Percentiles rank a stretch among this genome's conserved stretches.
phyloP scores from a whole-genome alignment of 768 basidiomycete genomes.

The Rhizopogon rudus region DNA sequence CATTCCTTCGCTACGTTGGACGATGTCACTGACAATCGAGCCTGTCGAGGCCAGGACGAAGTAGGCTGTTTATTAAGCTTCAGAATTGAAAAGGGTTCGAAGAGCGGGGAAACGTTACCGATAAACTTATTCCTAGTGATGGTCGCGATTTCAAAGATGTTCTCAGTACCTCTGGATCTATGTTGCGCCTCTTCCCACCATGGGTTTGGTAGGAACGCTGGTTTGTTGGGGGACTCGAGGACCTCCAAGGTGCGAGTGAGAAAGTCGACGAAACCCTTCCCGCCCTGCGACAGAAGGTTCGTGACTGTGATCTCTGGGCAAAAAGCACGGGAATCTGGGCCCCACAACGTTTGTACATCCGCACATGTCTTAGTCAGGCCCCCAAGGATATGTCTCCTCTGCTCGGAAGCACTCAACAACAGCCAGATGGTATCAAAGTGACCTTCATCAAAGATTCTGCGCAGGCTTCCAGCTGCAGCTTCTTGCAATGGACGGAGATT shows the following conservation, averaged over 20 bases:
- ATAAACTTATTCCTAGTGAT: constrained; percentile 15
- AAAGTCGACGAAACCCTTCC: constrained; percentile 5
- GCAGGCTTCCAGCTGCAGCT: not conserved
- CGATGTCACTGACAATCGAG: constrained; percentile 2
- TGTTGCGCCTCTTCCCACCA: constrained; percentile 4
- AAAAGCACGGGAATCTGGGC: constrained; percentile 11
- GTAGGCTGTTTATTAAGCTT: not conserved
- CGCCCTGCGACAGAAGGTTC: constrained; percentile 4
- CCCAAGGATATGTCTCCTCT: constrained; percentile 9
- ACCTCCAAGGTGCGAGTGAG: not conserved
- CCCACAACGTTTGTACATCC: not conserved
- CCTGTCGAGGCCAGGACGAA: constrained; percentile 3
- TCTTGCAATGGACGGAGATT: not conserved
- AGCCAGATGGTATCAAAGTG: constrained; percentile 11
- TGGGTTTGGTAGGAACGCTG: not conserved
- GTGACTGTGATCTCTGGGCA: constrained; percentile 14
- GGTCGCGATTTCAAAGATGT: constrained; percentile 5
- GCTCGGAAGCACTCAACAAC: constrained; percentile 5
- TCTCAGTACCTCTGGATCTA: not conserved
- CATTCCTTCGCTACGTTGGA: not conserved
- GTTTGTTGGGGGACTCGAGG: not conserved
- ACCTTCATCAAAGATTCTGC: not conserved
- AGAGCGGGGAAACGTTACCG: constrained; percentile 1
- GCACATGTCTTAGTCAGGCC: constrained; percentile 9
- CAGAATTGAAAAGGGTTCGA: not conserved